Percentiles rank a stretch among this genome's conserved stretches.
Conservation (phyloP, 306 rosid species). For the Mucuna pruriens region DNA sequence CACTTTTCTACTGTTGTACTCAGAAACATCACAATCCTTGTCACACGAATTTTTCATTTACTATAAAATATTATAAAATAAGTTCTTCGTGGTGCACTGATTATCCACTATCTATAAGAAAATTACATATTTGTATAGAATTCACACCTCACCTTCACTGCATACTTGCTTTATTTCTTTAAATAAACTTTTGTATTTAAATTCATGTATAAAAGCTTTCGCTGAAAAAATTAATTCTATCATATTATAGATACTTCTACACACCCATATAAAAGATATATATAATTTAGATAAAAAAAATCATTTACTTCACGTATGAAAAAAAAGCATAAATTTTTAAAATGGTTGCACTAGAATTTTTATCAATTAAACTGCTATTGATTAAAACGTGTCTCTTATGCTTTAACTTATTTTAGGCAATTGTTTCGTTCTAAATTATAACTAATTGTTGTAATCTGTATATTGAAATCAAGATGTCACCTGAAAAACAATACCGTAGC, state of each 20-base stretch:
- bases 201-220: too few species aligned
- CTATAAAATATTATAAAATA: too few species aligned
- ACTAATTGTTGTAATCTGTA: neutral
- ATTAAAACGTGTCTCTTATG: neutral
- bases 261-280: neutral
- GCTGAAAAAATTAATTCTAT: too few species aligned
- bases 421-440: neutral
- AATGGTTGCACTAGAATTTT: neutral
- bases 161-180: too few species aligned
- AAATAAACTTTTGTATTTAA: too few species aligned
- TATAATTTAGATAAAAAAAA: too few species aligned
- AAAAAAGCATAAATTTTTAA: neutral
- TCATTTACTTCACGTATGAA: too few species aligned
- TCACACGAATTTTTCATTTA: neutral
- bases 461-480: conserved; percentile 7
- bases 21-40: conserved; percentile 7
- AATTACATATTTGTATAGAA: neutral
- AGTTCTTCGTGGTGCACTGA: neutral
- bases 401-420: neutral
- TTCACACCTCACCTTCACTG: neutral
- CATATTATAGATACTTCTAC: neutral
- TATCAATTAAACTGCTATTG: neutral
- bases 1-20: neutral
- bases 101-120: neutral
- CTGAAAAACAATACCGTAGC: conserved; percentile 18